A percentile compares a stretch with the other conserved stretches of the same genome.
These are phyloP conservation scores for Omphalea diandra DNA, from an alignment of 441 rosid genomes.

Conservation along the genomic window DNA sequence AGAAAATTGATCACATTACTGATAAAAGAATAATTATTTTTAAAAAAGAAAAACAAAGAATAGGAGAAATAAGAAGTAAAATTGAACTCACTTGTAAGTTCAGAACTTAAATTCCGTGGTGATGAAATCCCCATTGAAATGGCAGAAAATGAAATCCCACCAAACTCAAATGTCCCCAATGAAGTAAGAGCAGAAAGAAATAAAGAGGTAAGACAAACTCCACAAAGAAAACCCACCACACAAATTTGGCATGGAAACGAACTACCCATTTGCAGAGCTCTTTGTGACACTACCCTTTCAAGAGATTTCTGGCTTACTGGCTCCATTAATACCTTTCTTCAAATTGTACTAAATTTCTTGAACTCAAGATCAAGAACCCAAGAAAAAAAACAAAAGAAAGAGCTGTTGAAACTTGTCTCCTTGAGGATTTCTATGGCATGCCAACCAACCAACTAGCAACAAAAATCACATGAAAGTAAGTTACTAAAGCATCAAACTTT, in stretches of 20 bases:
- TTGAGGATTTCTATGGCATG: neutral
- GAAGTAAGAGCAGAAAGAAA: slow-evolving; percentile 84
- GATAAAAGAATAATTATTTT: too few relatives aligned
- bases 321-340: slow-evolving; percentile 29
- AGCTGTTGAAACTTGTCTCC: slow-evolving; percentile 11
- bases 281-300: slow-evolving; percentile 82
- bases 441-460: slow-evolving; percentile 26
- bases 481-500: neutral
- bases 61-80: too few relatives aligned
- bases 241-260: slow-evolving; percentile 93
- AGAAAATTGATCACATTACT: too few relatives aligned
- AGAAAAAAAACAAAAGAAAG: slow-evolving; percentile 2
- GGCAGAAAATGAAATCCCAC: slow-evolving; percentile 53
- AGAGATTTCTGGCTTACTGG: slow-evolving; percentile 52
- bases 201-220: slow-evolving; percentile 79
- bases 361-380: neutral
- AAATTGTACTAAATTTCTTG: neutral
- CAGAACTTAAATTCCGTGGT: slow-evolving; percentile 57
- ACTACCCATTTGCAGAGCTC: slow-evolving; percentile 75
- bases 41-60: too few relatives aligned
- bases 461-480: slow-evolving; percentile 35
- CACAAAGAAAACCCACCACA: slow-evolving; percentile 83
- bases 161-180: slow-evolving; percentile 55
- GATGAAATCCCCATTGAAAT: slow-evolving; percentile 40
- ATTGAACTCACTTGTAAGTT: slow-evolving; percentile 53